Evolutionary conservation across 176 grass and related monocot genomes (phyloP), one percentile per base, ranked within the genome.

Genomic region (Triticum monococcum): DNA sequence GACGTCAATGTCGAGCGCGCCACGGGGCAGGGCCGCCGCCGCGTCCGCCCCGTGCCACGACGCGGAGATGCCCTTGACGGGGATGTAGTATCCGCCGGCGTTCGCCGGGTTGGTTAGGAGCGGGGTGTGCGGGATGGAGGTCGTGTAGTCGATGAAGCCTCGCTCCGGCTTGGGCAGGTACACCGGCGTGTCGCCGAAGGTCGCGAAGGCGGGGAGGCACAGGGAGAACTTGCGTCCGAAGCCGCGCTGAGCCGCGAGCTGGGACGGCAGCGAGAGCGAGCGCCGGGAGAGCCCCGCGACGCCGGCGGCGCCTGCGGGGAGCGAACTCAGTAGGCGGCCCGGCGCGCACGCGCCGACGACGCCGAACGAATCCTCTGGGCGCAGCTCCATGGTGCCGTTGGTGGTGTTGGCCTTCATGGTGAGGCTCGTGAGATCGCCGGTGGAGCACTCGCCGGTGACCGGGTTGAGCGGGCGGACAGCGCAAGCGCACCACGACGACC

Each of bases 191-290:
- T 50, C 84, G n/a, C 93, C 95, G 35, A 98, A 91, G 70, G 90
- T 93, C 0, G 82, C 93, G 8, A 91, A 83, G 4, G 25, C 89
- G 25, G 91, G 93, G 83, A 98, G 95, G 79, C 95, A 95, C 65
- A 98, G 88, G 11, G 77, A 83, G 69, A 98, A 93, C 79, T 63
- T 90, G 84, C 18, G 60, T 20, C 12, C 79, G 8, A 89, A 82
- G 11, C 8, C 3, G 91, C 74, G n/a, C 80, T 93, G 91, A 13
- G 77, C 76, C 1, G 89, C n/a, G 12, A 93, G 77, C 89, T 92
- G 83, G 33, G 81, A 80, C 50, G 81, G 72, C 14, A 95, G 43
- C 2, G 94, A 69, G 17, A 91, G 89, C 4, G 20, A 14, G 12
- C 12, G 14, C 3, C 36, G 1, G 85, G 76, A 93, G 32, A 98